These are phyloP conservation scores for Salvia miltiorrhiza DNA, from an alignment of 257 asterid genomes.

Conservation along the genomic window DNA sequence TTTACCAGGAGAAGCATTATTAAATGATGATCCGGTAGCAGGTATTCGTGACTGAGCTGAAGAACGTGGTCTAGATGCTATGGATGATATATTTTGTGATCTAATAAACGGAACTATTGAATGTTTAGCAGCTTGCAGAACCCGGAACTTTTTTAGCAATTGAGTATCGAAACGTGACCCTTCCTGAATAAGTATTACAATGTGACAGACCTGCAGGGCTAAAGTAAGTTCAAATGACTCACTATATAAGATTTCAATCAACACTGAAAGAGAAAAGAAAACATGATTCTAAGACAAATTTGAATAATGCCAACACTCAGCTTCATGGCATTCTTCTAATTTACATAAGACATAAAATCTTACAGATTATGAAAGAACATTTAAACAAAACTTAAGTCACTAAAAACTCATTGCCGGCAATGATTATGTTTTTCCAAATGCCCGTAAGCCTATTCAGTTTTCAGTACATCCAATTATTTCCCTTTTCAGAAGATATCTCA, in stretches of 20 bases:
- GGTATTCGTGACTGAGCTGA: slow-evolving; percentile 50
- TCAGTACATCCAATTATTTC: not conserved
- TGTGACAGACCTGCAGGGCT: slow-evolving; percentile 96
- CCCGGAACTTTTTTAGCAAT: slow-evolving; percentile 61
- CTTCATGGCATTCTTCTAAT: not conserved
- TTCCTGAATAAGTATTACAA: slow-evolving; percentile 71
- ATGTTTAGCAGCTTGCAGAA: slow-evolving; percentile 85
- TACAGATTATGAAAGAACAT: not conserved
- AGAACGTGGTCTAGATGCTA: slow-evolving; percentile 41
- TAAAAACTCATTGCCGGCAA: not conserved
- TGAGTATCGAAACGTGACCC: slow-evolving; percentile 84
- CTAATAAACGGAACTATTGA: slow-evolving; percentile 55
- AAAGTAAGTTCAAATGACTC: slow-evolving; percentile 50
- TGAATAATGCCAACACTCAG: slow-evolving; percentile 12
- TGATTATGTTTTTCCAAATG: not conserved
- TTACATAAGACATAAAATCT: not conserved
- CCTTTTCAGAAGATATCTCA: not conserved
- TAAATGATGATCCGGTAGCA: slow-evolving; percentile 42
- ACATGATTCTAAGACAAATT: not conserved
- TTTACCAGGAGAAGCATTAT: slow-evolving; percentile 68
- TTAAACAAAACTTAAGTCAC: not conserved
- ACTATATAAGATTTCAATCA: slow-evolving; percentile 20
- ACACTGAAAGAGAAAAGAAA: not conserved
- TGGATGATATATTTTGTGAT: slow-evolving; percentile 45
- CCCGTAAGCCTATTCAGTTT: slow-evolving; percentile 5